These are phyloP conservation scores for Kodamaea derodonti DNA, from an alignment of 1,139 yeast genomes.

Conservation along the genomic window DNA sequence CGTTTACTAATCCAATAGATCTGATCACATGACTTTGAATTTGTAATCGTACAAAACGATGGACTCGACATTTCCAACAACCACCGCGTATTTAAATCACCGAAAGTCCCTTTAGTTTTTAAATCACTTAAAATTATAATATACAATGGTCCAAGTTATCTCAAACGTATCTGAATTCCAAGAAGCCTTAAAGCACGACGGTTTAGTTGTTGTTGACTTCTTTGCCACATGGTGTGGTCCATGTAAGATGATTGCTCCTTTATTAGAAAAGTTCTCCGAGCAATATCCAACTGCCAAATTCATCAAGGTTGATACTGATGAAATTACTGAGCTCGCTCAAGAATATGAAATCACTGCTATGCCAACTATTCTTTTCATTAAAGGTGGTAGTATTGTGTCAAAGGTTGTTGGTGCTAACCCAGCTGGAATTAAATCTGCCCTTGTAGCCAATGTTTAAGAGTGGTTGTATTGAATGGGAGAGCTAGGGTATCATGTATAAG, in stretches of 20 bases:
- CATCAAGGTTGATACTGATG: constrained; percentile 84
- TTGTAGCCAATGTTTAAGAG: constrained; percentile 50
- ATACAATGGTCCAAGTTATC: constrained; percentile 43
- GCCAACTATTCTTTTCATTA: constrained; percentile 85
- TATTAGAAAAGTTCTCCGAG: constrained; percentile 57
- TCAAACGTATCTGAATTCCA: constrained; percentile 57
- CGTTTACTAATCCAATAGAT: constrained; percentile 1
- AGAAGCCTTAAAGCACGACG: constrained; percentile 49
- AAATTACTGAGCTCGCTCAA: constrained; percentile 68
- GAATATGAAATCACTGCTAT: constrained; percentile 74
- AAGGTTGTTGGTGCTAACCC: constrained; percentile 88
- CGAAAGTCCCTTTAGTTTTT: too few species aligned
- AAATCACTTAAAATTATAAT: too few species aligned
- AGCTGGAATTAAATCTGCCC: constrained; percentile 68
- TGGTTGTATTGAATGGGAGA: neutral
- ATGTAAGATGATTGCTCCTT: constrained; percentile 81
- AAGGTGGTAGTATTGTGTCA: constrained; percentile 66
- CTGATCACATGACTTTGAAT: too few species aligned
- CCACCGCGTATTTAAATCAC: too few species aligned
- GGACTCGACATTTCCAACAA: too few species aligned
- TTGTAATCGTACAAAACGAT: too few species aligned
- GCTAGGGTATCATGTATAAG: too few species aligned
- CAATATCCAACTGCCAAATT: constrained; percentile 56
- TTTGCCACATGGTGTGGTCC: constrained; percentile 95
- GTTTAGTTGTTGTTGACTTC: constrained; percentile 78